Base-by-base conservation (phyloP, 2,329 filamentous ascomycete genomes). In the Apiospora pterosperma region DNA sequence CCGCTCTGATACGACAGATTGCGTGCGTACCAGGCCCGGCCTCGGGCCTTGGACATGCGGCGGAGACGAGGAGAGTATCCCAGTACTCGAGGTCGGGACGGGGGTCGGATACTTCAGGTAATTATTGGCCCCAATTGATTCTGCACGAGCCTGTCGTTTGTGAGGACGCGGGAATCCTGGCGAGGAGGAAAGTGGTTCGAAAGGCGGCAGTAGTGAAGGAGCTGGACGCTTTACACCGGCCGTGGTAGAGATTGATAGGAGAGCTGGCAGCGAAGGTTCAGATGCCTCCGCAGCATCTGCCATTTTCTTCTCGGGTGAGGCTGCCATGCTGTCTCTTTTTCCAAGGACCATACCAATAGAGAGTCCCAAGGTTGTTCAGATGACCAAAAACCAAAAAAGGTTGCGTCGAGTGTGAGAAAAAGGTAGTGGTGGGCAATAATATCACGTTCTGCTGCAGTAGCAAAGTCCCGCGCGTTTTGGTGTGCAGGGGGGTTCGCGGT, bases 51-150 rank as follows among this genome's bases (percentile, higher is more conserved):
- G 80, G 72, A 77, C 79, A 72, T 76, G 84, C 65, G 91, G 90
- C 59, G 94, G 94, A 64, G 94, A 97, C 59, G 93, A 96, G 41
- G 92, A 93, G 70, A 97, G 82, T 72, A 97, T 92, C 73, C 92
- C 92, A 58, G 95, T 97, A 70, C 93, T 97, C 4, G 96, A 98
- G 5, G 95, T 97, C 23, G 95, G 94, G 67, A 97, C 86, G 1
- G 96, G 96, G 3, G 96, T 98, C 48, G 96, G 96, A 80, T 98
- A 98, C 74, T 90, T 93, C 70, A 84, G 78, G 69, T 84, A 83
- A 64, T 82, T 82, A 69, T 79, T 80, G 65, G 79, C 74, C 44
- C 76, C 77, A 14, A 76, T 73, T 58, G 72, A 69, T 36, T 70
- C 71, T 19, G 75, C 70, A 38, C 73, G 80, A 65, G 85, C 86